phyloP scores from a whole-genome alignment of 108 stramenopile species.

The Nitzschia palea region DNA sequence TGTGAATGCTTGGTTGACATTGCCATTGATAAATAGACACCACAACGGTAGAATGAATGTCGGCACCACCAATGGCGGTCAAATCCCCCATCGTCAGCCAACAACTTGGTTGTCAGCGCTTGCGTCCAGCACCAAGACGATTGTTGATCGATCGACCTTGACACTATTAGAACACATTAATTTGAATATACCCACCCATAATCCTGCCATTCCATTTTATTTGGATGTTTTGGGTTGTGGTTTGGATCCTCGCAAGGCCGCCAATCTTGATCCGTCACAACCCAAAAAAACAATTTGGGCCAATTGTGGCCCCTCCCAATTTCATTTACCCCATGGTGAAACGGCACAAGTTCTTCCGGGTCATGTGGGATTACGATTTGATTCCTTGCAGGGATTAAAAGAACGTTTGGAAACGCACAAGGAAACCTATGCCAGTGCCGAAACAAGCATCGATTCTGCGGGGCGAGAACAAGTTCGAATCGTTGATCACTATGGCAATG shows the following conservation, averaged over 20 bases:
- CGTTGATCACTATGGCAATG: slow-evolving; percentile 31
- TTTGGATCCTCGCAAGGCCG: slow-evolving; percentile 48
- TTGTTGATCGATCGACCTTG: slow-evolving; percentile 30
- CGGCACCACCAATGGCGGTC: no score
- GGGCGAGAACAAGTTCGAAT: slow-evolving; percentile 24
- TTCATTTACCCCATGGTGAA: slow-evolving; percentile 52
- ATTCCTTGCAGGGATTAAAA: slow-evolving; percentile 29
- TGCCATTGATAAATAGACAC: no score
- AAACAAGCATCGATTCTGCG: background rate
- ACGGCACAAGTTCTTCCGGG: slow-evolving; percentile 26
- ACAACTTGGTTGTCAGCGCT: no score
- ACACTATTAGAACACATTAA: slow-evolving; percentile 49
- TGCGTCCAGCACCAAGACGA: no score
- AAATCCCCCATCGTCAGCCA: no score
- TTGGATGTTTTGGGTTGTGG: slow-evolving; percentile 44
- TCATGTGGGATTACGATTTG: slow-evolving; percentile 40
- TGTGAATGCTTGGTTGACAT: no score
- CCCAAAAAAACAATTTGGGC: slow-evolving; percentile 42
- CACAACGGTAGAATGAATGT: no score
- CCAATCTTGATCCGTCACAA: slow-evolving; percentile 20
- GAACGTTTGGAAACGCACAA: slow-evolving; percentile 2
- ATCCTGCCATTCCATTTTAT: slow-evolving; percentile 45
- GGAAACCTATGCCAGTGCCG: background rate
- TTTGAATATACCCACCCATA: slow-evolving; percentile 35
- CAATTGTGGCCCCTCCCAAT: slow-evolving; percentile 55